Base-by-base conservation (phyloP, 1,284 basidiomycete species). In the Porogramme epimiltina region DNA sequence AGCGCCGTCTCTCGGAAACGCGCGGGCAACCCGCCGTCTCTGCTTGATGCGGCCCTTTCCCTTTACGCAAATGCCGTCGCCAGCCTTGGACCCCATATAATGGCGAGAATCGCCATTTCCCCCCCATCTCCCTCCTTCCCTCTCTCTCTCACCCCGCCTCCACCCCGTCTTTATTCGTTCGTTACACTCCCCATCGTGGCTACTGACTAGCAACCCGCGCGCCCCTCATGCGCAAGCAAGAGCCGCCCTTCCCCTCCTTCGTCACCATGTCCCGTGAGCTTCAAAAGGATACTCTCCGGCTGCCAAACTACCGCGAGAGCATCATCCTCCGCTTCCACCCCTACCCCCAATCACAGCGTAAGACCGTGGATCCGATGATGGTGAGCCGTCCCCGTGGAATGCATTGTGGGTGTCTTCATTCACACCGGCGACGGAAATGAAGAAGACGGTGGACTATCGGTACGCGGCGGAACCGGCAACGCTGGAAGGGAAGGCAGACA, bases 241-340 rank as follows among this genome's bases (percentile, higher is more conserved):
- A 60, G 20, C 49, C 51, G 16, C 42, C 48, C 42, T 57, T 52
- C 40, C 58, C 58, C 23, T 57, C 55, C 33, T 60, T 60, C 38
- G 44, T 55, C 20, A 42, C 49, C 37, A 50, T 54, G 50, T 50
- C 51, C 41, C 10, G 25, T 15, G 43, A 55, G 13, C 34, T 50
- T n/a, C 39, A 49, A 18, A 51, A 53, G 28, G 58, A 60, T 42
- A 52, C 50, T 11, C 37, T 57, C 24, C 50, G 55, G 8, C 54
- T 60, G 13, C 58, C 58, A 10, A 54, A 49, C 43, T 60, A 60
- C 33, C 58, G 58, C 24, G 58, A 56, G 33, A 51, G 51, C 51
- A 38, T 52, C 25, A 42, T 60, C 43, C 16, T 52, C 3, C 52
- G 58, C 3, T 60, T 45, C 49, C 58, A 60, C 34, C 58, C 58